These are phyloP conservation scores for Cryptosporidium ubiquitum DNA, from an alignment of 169 alveolate species.

Conservation along the genomic window DNA sequence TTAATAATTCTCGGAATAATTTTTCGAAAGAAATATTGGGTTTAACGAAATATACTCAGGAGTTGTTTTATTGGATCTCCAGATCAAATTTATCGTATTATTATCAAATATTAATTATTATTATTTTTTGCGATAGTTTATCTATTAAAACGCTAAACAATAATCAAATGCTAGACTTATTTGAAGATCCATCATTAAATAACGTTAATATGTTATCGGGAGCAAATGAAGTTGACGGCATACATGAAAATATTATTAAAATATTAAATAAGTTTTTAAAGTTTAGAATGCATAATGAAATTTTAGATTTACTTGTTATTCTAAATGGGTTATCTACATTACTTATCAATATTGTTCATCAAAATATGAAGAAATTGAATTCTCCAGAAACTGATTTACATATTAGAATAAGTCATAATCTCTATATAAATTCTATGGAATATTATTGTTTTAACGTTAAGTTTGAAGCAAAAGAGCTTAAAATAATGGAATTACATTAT, in stretches of 20 bases:
- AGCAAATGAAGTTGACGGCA: background rate
- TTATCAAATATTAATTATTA: background rate
- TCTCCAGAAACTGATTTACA: background rate
- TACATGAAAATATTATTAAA: background rate
- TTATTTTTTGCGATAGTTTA: slow-evolving; percentile 1
- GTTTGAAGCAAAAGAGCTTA: background rate
- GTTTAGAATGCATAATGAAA: background rate
- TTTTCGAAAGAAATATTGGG: slow-evolving; percentile 5
- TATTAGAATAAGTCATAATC: background rate
- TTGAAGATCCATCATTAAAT: background rate
- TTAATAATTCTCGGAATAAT: background rate
- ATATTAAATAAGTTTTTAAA: background rate
- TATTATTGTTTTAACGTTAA: background rate
- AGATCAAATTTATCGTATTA: slow-evolving; percentile 2
- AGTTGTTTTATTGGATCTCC: slow-evolving; percentile 27
- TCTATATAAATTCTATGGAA: background rate
- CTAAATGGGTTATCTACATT: slow-evolving; percentile 24
- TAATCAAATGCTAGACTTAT: background rate
- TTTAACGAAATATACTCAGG: background rate
- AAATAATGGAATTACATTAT: background rate
- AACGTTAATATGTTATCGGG: background rate
- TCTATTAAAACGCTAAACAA: background rate
- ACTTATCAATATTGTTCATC: slow-evolving; percentile 40
- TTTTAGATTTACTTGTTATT: background rate
- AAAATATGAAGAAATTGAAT: slow-evolving; percentile 2